These are phyloP conservation scores for Lentinula novae-zelandiae DNA, from an alignment of 1,284 basidiomycete species.

Conservation along the genomic window DNA sequence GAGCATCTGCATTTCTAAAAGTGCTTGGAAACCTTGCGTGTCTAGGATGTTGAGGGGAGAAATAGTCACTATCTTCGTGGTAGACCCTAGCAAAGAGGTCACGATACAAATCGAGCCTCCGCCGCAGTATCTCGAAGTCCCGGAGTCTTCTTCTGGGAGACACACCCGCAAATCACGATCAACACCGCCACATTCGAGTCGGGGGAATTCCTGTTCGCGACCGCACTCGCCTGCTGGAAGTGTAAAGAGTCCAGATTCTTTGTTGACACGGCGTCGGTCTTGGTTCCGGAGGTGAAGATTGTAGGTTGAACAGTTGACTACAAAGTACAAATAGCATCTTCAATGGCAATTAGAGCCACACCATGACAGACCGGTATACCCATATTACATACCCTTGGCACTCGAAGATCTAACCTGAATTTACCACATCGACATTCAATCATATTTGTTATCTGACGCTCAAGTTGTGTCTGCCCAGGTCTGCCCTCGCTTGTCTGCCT, in stretches of 20 bases:
- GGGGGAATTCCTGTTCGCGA: conserved; percentile 17
- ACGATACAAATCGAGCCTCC: conserved; percentile 18
- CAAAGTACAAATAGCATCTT: neutral
- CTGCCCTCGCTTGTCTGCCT: no score
- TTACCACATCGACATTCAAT: no score
- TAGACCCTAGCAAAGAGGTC: conserved; percentile 12
- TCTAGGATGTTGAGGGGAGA: conserved; percentile 46
- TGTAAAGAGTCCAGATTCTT: neutral
- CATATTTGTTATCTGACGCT: no score
- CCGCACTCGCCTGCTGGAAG: neutral
- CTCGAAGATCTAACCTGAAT: no score
- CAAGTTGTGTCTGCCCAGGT: no score
- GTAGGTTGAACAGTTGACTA: neutral
- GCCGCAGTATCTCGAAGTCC: conserved; percentile 33
- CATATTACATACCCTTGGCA: neutral
- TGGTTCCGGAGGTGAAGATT: neutral
- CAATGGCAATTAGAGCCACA: no score
- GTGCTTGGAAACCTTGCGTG: conserved; percentile 51
- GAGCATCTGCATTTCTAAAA: conserved; percentile 47
- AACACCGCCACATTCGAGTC: conserved; percentile 14
- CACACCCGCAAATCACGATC: conserved; percentile 19
- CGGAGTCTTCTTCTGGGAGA: conserved; percentile 20
- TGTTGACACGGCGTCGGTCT: neutral
- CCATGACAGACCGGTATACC: neutral
- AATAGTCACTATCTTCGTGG: conserved; percentile 46